Percentiles rank a stretch among this genome's conserved stretches.
Conservation (phyloP, 2,329 filamentous ascomycete genomes). For the Alternaria sp. region DNA sequence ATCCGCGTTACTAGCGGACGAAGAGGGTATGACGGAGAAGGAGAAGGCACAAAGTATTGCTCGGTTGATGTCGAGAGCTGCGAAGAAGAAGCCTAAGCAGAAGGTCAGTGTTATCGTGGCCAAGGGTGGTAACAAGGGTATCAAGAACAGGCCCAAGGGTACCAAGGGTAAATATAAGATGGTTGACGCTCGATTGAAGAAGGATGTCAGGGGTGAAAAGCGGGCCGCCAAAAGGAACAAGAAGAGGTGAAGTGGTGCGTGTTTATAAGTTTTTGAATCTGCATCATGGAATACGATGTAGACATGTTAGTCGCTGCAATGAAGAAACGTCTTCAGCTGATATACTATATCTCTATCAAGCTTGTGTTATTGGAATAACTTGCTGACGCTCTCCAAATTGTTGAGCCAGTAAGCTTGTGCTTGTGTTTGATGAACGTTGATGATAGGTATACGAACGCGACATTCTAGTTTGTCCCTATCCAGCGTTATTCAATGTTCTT, state of each 20-base stretch:
- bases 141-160: conserved; percentile 85
- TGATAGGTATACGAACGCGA: too few species aligned
- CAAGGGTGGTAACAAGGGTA: conserved; percentile 81
- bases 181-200: conserved; percentile 94
- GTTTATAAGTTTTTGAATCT: not conserved
- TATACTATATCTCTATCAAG: not conserved
- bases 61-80: conserved; percentile 81
- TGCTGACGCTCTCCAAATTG: too few species aligned
- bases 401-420: too few species aligned
- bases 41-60: conserved; percentile 90
- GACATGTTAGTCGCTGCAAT: not conserved
- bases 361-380: too few species aligned
- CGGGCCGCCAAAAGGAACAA: conserved; percentile 78
- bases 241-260: conserved; percentile 24
- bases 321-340: not conserved
- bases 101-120: conserved; percentile 91
- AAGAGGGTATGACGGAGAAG: conserved; percentile 93
- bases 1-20: conserved; percentile 85
- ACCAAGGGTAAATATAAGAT: conserved; percentile 98
- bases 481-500: not conserved
- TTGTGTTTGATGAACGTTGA: too few species aligned
- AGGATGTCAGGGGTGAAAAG: conserved; percentile 91
- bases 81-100: conserved; percentile 84
- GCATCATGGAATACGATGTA: not conserved
- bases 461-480: not conserved